Evolutionary conservation across 331 rosid species (phyloP).

Genomic region (Quercus tomentella): DNA sequence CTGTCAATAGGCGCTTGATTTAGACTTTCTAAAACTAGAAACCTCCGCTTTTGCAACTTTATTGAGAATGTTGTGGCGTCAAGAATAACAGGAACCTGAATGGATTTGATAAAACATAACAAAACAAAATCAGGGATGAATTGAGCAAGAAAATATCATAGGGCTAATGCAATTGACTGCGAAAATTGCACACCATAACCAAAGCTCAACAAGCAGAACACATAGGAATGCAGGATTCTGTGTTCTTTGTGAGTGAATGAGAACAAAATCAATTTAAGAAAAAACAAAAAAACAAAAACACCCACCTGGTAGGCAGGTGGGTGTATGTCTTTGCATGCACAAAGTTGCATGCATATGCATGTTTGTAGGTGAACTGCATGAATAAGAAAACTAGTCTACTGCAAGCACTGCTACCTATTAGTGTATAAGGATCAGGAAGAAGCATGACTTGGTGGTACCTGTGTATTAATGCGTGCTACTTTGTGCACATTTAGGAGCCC

Average conservation of each 20-base stretch:
- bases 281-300: too few species aligned
- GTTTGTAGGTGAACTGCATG: not conserved
- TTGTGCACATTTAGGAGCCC: slow-evolving; percentile 83
- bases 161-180: not conserved
- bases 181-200: not conserved
- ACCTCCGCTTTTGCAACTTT: slow-evolving; percentile 60
- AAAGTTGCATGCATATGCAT: not conserved
- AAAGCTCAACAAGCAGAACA: not conserved
- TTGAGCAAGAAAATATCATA: not conserved
- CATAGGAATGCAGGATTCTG: not conserved
- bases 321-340: not conserved
- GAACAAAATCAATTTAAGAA: not conserved
- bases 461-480: slow-evolving; percentile 77
- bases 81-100: slow-evolving; percentile 69
- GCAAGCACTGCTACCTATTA: not conserved
- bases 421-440: not conserved
- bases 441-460: slow-evolving; percentile 41
- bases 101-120: not conserved
- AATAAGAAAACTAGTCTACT: not conserved
- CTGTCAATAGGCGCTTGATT: slow-evolving; percentile 88
- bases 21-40: slow-evolving; percentile 77
- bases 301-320: not conserved
- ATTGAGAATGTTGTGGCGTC: slow-evolving; percentile 79
- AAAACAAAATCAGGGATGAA: not conserved
- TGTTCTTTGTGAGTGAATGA: not conserved